Percentiles rank a stretch among this genome's conserved stretches.
phyloP scores from a whole-genome alignment of 345 rosid species.

The Eucalyptus microcorys region DNA sequence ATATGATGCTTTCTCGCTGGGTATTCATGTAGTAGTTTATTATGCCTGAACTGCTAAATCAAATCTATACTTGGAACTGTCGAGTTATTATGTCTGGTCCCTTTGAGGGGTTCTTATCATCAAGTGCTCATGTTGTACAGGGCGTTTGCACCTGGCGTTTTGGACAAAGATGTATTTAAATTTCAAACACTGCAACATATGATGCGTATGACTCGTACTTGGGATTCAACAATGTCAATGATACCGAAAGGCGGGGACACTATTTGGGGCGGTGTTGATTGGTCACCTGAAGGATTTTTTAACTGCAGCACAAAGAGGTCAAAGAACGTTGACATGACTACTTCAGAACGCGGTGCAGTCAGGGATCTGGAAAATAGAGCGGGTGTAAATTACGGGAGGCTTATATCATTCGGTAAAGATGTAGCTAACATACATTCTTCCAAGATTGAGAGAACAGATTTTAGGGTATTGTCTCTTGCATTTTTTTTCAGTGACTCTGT shows the following conservation, averaged over 20 bases:
- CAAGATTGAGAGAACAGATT: conserved; percentile 30
- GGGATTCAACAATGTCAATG: conserved; percentile 76
- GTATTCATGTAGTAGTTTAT: not conserved
- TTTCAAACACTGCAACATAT: conserved; percentile 48
- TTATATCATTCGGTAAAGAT: conserved; percentile 57
- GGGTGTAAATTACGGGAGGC: conserved; percentile 41
- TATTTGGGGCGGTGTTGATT: conserved; percentile 59
- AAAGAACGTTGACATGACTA: conserved; percentile 6
- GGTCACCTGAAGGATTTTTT: conserved; percentile 50
- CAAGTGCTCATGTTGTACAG: conserved; percentile 14
- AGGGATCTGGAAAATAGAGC: not conserved
- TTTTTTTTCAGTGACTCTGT: not conserved
- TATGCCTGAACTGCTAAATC: not conserved
- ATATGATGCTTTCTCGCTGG: not conserved
- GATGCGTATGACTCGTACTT: conserved; percentile 61
- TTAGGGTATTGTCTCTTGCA: conserved; percentile 31
- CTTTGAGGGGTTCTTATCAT: not conserved
- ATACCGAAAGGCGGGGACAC: conserved; percentile 69
- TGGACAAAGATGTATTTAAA: conserved; percentile 49
- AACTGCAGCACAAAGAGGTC: conserved; percentile 8
- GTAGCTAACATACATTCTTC: conserved; percentile 34
- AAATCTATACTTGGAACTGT: not conserved
- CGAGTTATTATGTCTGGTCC: not conserved
- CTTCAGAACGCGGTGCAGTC: not conserved
- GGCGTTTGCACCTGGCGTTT: conserved; percentile 44